A percentile compares a stretch with the other conserved stretches of the same genome.
phyloP scores from a whole-genome alignment of 768 basidiomycete genomes.

The Russula foetens region DNA sequence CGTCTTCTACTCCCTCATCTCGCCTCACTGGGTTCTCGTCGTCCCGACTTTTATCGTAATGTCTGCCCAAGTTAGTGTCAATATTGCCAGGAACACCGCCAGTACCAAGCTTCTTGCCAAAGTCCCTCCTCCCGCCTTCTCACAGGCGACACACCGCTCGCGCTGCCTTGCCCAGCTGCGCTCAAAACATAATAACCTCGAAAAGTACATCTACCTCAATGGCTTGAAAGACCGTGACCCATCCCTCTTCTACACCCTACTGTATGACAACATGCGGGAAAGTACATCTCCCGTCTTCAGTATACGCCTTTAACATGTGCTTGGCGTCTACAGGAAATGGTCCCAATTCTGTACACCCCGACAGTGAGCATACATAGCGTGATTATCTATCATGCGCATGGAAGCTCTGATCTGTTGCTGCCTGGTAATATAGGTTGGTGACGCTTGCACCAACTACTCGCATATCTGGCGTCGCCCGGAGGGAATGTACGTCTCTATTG shows the following conservation, averaged over 20 bases:
- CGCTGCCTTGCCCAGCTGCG: constrained; percentile 64
- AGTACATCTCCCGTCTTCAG: constrained; percentile 20
- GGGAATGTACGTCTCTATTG: constrained; percentile 57
- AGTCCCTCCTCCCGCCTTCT: constrained; percentile 17
- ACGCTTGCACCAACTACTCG: constrained; percentile 20
- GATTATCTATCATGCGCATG: constrained; percentile 73
- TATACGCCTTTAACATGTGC: neutral
- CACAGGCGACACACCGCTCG: constrained; percentile 39
- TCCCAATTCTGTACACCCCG: constrained; percentile 85
- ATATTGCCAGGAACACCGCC: constrained; percentile 3
- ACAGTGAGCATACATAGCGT: constrained; percentile 81
- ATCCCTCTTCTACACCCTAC: constrained; percentile 70
- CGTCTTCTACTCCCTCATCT: neutral
- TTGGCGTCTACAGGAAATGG: constrained; percentile 36
- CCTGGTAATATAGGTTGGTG: constrained; percentile 26
- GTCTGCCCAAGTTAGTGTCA: constrained; percentile 14
- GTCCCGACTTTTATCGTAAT: neutral
- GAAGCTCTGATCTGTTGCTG: constrained; percentile 41
- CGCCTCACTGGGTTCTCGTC: neutral
- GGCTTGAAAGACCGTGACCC: constrained; percentile 67
- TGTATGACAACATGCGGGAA: constrained; percentile 63
- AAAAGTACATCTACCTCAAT: constrained; percentile 82
- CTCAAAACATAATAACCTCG: constrained; percentile 63
- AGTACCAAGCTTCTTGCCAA: constrained; percentile 14
- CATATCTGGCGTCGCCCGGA: constrained; percentile 21